A percentile compares a stretch with the other conserved stretches of the same genome.
Evolutionary conservation across 148 eudicot genomes (phyloP).

Genomic region (Silene latifolia): DNA sequence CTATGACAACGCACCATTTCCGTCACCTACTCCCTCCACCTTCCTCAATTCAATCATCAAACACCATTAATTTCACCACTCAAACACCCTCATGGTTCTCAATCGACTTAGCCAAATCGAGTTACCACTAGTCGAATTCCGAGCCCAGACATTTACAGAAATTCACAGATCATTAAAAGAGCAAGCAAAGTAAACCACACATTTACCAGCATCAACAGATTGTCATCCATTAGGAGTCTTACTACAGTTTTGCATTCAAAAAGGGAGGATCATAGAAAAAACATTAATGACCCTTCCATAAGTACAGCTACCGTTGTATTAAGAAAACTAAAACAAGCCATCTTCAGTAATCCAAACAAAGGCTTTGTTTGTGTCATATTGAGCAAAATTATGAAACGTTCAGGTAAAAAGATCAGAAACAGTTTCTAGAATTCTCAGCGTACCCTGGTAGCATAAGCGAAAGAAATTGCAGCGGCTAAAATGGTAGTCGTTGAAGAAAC

Average conservation of each 20-base stretch:
- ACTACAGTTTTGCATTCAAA: background rate
- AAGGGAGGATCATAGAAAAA: conserved; percentile 5
- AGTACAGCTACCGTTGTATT: background rate
- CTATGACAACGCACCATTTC: too few relatives aligned
- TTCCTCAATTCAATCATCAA: too few relatives aligned
- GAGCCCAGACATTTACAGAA: too few relatives aligned
- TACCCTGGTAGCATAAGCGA: conserved; percentile 58
- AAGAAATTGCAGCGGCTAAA: conserved; percentile 66
- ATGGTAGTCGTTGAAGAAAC: conserved; percentile 73
- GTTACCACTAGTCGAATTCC: too few relatives aligned
- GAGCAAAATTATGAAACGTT: background rate
- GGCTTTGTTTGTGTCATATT: too few relatives aligned
- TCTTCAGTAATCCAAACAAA: too few relatives aligned
- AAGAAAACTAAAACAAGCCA: conserved; percentile 1
- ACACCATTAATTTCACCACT: too few relatives aligned
- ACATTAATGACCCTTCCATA: conserved; percentile 11
- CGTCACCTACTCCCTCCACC: too few relatives aligned
- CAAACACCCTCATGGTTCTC: too few relatives aligned
- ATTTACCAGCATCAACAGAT: background rate
- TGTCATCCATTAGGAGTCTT: background rate
- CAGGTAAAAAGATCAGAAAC: background rate
- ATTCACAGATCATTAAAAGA: too few relatives aligned
- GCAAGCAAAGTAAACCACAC: background rate
- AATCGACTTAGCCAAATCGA: too few relatives aligned
- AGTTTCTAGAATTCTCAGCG: conserved; percentile 25